phyloP scores from a whole-genome alignment of 2,329 filamentous ascomycete species.

The Cladosporium sp. region DNA sequence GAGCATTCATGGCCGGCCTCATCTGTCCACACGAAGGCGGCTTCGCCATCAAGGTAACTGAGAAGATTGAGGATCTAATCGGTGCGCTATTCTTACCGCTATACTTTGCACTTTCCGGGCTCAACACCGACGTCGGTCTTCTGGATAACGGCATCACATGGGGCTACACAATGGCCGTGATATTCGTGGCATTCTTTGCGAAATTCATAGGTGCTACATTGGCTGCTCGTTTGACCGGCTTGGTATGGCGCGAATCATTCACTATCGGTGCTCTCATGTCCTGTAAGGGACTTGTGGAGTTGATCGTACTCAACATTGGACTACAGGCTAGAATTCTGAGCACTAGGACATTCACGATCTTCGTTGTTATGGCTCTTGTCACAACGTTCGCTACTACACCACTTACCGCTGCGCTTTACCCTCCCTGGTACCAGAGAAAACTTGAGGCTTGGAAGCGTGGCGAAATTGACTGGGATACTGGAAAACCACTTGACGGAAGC shows the following conservation, averaged over 20 bases:
- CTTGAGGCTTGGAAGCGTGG: slow-evolving; percentile 71
- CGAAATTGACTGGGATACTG: slow-evolving; percentile 85
- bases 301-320: slow-evolving; percentile 90
- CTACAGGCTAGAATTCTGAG: slow-evolving; percentile 78
- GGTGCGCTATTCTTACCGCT: slow-evolving; percentile 78
- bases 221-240: slow-evolving; percentile 67
- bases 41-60: slow-evolving; percentile 84
- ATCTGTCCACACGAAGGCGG: slow-evolving; percentile 87
- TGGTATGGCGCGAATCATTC: slow-evolving; percentile 86
- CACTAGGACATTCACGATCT: slow-evolving; percentile 80
- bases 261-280: slow-evolving; percentile 90
- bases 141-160: slow-evolving; percentile 77
- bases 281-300: slow-evolving; percentile 89
- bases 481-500: slow-evolving; percentile 38
- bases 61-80: slow-evolving; percentile 91
- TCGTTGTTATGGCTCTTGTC: slow-evolving; percentile 87
- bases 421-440: slow-evolving; percentile 70
- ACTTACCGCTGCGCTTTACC: slow-evolving; percentile 67
- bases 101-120: slow-evolving; percentile 87
- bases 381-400: slow-evolving; percentile 83
- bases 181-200: slow-evolving; percentile 72
- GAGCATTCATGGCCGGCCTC: slow-evolving; percentile 81
- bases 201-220: slow-evolving; percentile 81
- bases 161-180: slow-evolving; percentile 84
- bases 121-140: slow-evolving; percentile 82